Conservation (phyloP, 2,329 filamentous ascomycete genomes). For the Chalaropsis thielavioides region DNA sequence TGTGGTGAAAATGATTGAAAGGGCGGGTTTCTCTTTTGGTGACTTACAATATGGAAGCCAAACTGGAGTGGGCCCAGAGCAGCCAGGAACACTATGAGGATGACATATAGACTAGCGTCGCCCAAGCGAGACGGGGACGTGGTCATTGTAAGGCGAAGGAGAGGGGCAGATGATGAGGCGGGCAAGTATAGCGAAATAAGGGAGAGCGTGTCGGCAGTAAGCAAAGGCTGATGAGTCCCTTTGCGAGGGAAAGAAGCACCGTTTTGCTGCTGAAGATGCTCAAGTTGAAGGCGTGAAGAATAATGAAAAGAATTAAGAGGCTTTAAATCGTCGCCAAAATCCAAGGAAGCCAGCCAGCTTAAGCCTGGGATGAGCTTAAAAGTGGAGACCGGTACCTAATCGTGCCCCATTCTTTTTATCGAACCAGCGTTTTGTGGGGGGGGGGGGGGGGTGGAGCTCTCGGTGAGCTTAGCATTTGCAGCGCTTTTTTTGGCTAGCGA, state of each 20-base stretch:
- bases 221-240: neutral
- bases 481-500: neutral
- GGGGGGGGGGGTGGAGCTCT: neutral
- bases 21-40: too few species aligned
- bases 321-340: neutral
- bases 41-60: conserved; percentile 71
- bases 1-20: neutral
- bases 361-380: neutral
- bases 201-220: neutral
- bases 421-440: neutral
- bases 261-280: neutral
- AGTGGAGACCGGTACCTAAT: neutral
- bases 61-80: conserved; percentile 86
- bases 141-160: neutral
- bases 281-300: neutral
- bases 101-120: conserved; percentile 44
- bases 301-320: neutral
- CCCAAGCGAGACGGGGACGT: neutral
- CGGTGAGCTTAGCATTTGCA: neutral
- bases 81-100: conserved; percentile 59
- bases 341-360: neutral
- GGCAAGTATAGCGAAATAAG: neutral
- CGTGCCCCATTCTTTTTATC: neutral
- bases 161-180: neutral
- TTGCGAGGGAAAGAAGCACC: neutral